Conservation (phyloP, 1,139 yeast species). For the Nakaseomyces uthaithaninus region DNA sequence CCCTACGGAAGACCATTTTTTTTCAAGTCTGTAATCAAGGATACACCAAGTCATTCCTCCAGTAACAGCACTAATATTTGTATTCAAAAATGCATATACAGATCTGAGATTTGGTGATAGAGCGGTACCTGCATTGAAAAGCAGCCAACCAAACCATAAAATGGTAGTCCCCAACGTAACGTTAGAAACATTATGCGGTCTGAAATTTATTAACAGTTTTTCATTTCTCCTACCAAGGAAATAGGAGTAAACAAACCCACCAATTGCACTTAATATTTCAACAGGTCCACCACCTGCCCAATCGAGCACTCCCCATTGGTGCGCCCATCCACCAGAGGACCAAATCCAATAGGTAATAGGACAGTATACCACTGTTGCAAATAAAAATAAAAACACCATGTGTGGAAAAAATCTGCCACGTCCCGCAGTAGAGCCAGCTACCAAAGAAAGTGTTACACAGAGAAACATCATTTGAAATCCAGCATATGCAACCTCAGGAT, state of each 20-base stretch:
- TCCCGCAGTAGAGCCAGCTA: slow-evolving; percentile 93
- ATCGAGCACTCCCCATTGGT: slow-evolving; percentile 82
- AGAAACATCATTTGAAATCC: slow-evolving; percentile 86
- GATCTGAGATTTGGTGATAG: slow-evolving; percentile 46
- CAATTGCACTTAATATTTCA: slow-evolving; percentile 83
- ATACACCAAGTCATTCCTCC: slow-evolving; percentile 93
- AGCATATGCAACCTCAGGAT: slow-evolving; percentile 81
- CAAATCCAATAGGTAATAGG: slow-evolving; percentile 94
- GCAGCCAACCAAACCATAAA: slow-evolving; percentile 81
- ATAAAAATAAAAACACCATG: slow-evolving; percentile 69
- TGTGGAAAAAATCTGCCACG: slow-evolving; percentile 85
- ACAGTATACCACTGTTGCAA: slow-evolving; percentile 89
- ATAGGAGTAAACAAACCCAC: slow-evolving; percentile 78
- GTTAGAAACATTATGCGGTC: slow-evolving; percentile 91
- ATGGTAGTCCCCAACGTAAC: slow-evolving; percentile 72
- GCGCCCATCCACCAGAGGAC: slow-evolving; percentile 91
- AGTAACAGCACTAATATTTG: slow-evolving; percentile 80
- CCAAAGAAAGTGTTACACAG: slow-evolving; percentile 81
- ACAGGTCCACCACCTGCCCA: slow-evolving; percentile 99
- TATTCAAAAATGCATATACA: slow-evolving; percentile 72
- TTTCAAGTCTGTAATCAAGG: slow-evolving; percentile 77
- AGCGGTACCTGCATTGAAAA: slow-evolving; percentile 80
- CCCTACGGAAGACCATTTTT: slow-evolving; percentile 92
- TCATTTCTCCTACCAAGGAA: slow-evolving; percentile 80
- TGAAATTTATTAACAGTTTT: slow-evolving; percentile 73